These are phyloP conservation scores for Cyclocybe cylindracea DNA, from an alignment of 768 basidiomycete species.

Conservation along the genomic window DNA sequence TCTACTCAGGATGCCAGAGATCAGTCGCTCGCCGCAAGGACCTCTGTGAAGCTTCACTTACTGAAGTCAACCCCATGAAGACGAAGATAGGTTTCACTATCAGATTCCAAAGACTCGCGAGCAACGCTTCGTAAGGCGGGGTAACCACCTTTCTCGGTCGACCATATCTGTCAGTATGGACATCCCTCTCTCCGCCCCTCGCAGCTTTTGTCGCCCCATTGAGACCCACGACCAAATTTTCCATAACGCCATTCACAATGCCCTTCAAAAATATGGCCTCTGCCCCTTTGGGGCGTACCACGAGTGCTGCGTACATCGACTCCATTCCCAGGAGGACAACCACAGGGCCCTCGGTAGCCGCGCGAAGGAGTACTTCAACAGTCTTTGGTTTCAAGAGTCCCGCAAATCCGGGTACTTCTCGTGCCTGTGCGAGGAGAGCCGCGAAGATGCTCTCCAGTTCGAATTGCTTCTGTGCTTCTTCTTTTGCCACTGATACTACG, in stretches of 20 bases:
- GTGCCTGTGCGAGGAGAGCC: conserved; percentile 1
- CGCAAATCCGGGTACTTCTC: conserved; percentile 8
- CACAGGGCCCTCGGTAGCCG: conserved; percentile 5
- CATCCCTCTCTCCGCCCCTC: not conserved
- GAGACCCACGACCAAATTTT: conserved; percentile 1
- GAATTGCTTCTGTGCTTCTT: conserved; percentile 6
- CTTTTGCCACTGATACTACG: not conserved
- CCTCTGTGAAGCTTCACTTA: not conserved
- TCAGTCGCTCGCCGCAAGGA: not conserved
- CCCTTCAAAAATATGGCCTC: conserved; percentile 6
- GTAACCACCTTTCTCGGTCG: not conserved
- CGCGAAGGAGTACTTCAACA: conserved; percentile 4
- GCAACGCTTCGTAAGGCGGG: not conserved
- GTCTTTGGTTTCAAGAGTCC: conserved; percentile 9
- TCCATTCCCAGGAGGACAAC: conserved; percentile 6
- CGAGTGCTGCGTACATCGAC: conserved; percentile 12
- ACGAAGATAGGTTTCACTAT: conserved; percentile 7
- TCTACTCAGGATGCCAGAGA: not conserved
- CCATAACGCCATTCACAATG: conserved; percentile 1
- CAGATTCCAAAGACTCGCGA: conserved; percentile 3
- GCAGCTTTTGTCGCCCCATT: conserved; percentile 8
- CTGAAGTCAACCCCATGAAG: not conserved
- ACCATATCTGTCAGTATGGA: not conserved
- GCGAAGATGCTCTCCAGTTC: conserved; percentile 8
- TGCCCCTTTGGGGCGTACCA: conserved; percentile 4